Evolutionary conservation across 2,329 filamentous ascomycete genomes (phyloP).

Genomic region (Emmonsiellopsis sp.): DNA sequence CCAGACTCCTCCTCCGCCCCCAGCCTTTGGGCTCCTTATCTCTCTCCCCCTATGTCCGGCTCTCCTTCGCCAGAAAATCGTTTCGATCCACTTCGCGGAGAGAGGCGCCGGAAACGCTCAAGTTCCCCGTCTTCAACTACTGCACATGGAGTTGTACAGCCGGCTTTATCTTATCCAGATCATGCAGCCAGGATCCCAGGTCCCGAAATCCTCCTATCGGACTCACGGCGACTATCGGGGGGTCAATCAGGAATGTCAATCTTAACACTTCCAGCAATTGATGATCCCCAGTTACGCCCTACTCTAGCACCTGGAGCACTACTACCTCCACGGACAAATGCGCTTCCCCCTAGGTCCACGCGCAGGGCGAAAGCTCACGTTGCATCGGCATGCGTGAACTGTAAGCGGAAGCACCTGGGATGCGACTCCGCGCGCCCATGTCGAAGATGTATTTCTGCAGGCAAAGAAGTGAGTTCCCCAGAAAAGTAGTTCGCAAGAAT

Average conservation of each 20-base stretch:
- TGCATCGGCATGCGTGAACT: slow-evolving; percentile 31
- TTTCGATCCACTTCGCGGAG: slow-evolving; percentile 17
- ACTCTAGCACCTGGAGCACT: slow-evolving; percentile 7
- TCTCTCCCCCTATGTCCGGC: slow-evolving; percentile 27
- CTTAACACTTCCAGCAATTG: not conserved
- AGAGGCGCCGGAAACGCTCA: slow-evolving; percentile 19
- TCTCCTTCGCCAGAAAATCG: slow-evolving; percentile 21
- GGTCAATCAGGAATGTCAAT: not conserved
- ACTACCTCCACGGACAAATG: slow-evolving; percentile 10
- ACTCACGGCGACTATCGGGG: not conserved
- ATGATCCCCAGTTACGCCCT: slow-evolving; percentile 9
- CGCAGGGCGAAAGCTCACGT: slow-evolving; percentile 29
- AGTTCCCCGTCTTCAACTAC: slow-evolving; percentile 12
- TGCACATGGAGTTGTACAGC: slow-evolving; percentile 2
- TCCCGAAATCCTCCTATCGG: not conserved
- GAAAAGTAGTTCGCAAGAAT: not conserved
- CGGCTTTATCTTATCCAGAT: slow-evolving; percentile 7
- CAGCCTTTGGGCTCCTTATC: slow-evolving; percentile 21
- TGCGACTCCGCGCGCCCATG: slow-evolving; percentile 29
- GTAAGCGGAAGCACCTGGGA: slow-evolving; percentile 30
- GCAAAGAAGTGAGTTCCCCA: slow-evolving; percentile 24
- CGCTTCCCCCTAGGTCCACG: slow-evolving; percentile 19
- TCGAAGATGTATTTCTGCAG: slow-evolving; percentile 26
- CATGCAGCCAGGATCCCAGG: slow-evolving; percentile 4
- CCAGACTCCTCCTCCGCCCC: slow-evolving; percentile 13